phyloP scores from a whole-genome alignment of 176 grass and related monocot species.

The Aegilops longissima region DNA sequence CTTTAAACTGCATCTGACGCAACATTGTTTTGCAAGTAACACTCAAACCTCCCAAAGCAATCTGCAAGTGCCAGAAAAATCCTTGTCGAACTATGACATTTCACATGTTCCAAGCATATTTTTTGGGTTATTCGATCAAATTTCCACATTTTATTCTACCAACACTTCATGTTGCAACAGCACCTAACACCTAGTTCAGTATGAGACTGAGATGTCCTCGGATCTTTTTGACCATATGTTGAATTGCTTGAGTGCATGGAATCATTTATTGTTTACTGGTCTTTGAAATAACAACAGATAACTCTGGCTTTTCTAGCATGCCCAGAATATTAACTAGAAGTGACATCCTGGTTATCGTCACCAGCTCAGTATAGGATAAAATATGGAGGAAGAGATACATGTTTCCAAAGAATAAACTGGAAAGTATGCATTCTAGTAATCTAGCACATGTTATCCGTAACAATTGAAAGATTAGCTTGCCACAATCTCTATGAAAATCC shows the following conservation, averaged over 20 bases:
- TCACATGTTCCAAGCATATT: conserved; percentile 1
- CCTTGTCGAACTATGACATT: neutral
- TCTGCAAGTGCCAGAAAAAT: neutral
- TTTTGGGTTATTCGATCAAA: neutral
- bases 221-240: neutral
- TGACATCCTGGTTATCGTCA: neutral
- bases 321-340: neutral
- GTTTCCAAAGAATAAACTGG: neutral
- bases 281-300: neutral
- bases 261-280: neutral
- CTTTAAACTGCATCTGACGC: neutral
- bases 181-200: neutral
- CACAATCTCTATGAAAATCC: conserved; percentile 19
- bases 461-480: neutral
- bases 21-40: neutral
- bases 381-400: conserved; percentile 1
- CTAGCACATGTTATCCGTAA: conserved; percentile 9
- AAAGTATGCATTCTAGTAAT: neutral
- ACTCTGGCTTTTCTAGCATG: neutral
- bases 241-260: neutral
- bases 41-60: neutral
- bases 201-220: neutral
- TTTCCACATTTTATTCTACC: neutral
- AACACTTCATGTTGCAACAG: neutral
- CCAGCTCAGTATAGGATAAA: conserved; percentile 7